These are phyloP conservation scores for Dillenia suffruticosa DNA, from an alignment of 164 flowering plant species.

Conservation along the genomic window DNA sequence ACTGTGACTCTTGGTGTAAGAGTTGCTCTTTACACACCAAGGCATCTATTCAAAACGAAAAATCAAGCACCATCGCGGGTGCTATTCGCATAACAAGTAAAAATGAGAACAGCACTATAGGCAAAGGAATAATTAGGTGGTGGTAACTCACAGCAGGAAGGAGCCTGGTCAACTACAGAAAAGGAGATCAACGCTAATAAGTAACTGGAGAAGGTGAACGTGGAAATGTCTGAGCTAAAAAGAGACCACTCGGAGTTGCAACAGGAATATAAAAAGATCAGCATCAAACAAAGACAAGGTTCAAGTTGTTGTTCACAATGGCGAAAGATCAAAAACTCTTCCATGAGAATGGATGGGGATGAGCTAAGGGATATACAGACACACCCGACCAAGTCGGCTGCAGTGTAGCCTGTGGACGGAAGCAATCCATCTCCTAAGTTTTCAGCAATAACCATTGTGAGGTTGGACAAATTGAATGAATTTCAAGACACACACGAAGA, in stretches of 20 bases:
- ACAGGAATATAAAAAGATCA: slow-evolving; percentile 41
- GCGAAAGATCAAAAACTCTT: slow-evolving; percentile 52
- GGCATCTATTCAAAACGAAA: too few species aligned
- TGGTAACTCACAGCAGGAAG: slow-evolving; percentile 33
- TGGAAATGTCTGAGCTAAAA: slow-evolving; percentile 48
- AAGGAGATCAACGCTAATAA: slow-evolving; percentile 45
- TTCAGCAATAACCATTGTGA: too few species aligned
- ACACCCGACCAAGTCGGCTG: slow-evolving; percentile 9
- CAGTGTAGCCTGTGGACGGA: slow-evolving; percentile 22
- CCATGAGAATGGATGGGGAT: slow-evolving; percentile 22
- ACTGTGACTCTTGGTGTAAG: too few species aligned
- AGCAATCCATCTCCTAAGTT: slow-evolving; percentile 38
- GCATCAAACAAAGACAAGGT: slow-evolving; percentile 27
- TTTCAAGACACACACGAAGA: too few species aligned
- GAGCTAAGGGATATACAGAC: slow-evolving; percentile 17
- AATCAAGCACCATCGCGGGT: slow-evolving; percentile 33
- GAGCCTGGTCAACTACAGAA: slow-evolving; percentile 31
- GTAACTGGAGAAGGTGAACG: slow-evolving; percentile 57
- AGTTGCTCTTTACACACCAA: too few species aligned
- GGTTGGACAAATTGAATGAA: too few species aligned
- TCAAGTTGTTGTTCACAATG: slow-evolving; percentile 48
- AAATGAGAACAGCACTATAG: slow-evolving; percentile 55
- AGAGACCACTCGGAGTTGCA: slow-evolving; percentile 51
- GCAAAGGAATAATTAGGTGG: slow-evolving; percentile 28
- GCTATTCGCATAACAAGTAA: slow-evolving; percentile 68